Percentiles rank a stretch among this genome's conserved stretches.
These are phyloP conservation scores for Termitomyces sp. DNA, from an alignment of 768 basidiomycete genomes.

Conservation along the genomic window DNA sequence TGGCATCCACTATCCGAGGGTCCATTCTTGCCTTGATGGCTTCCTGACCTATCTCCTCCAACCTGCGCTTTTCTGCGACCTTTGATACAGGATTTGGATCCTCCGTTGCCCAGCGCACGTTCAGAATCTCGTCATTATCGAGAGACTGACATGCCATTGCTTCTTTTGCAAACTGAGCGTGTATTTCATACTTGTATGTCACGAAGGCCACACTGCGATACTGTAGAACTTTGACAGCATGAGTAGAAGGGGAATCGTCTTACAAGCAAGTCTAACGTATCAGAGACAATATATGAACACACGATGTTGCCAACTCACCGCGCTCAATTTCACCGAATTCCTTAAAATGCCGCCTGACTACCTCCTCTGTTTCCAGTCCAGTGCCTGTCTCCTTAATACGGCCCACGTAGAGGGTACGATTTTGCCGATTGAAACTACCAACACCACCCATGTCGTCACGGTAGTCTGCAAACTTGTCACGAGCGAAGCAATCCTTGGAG, in stretches of 20 bases:
- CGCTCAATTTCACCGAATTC: constrained; percentile 95
- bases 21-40: constrained; percentile 86
- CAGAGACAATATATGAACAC: not conserved
- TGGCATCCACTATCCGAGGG: constrained; percentile 83
- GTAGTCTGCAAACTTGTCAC: constrained; percentile 97
- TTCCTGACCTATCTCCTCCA: constrained; percentile 82
- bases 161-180: constrained; percentile 96
- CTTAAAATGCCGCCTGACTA: constrained; percentile 86
- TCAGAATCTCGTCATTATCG: constrained; percentile 95
- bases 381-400: constrained; percentile 88
- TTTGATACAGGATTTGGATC: constrained; percentile 95
- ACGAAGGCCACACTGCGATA: constrained; percentile 97
- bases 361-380: constrained; percentile 88
- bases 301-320: constrained; percentile 47
- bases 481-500: constrained; percentile 93
- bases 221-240: constrained; percentile 80
- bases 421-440: constrained; percentile 91
- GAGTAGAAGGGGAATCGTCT: constrained; percentile 24
- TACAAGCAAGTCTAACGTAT: not conserved
- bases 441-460: constrained; percentile 99
- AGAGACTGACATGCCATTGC: constrained; percentile 98
- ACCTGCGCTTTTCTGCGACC: constrained; percentile 73
- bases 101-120: constrained; percentile 98
- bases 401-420: constrained; percentile 92
- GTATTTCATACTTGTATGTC: constrained; percentile 81